phyloP scores from a whole-genome alignment of 2,329 filamentous ascomycete species.

The Tolypocladium nubicola region DNA sequence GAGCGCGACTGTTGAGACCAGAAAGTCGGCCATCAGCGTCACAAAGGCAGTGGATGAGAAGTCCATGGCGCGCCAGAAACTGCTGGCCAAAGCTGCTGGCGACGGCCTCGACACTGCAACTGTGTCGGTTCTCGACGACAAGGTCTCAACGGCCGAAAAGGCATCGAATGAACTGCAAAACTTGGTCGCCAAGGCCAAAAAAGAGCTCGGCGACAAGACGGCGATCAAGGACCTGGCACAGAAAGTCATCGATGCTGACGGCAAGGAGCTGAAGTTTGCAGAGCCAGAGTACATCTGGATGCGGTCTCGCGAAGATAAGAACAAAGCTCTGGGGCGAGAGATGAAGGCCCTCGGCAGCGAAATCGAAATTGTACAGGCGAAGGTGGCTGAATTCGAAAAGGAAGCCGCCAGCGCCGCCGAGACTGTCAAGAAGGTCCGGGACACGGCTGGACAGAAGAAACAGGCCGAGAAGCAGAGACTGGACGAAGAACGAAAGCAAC shows the following conservation, averaged over 20 bases:
- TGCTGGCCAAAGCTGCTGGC: neutral
- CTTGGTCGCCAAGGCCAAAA: neutral
- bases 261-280: neutral
- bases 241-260: neutral
- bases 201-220: neutral
- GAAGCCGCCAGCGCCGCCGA: neutral
- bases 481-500: neutral
- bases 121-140: neutral
- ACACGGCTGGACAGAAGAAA: neutral
- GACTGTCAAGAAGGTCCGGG: neutral
- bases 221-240: neutral
- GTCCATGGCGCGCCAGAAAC: neutral
- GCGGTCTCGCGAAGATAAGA: neutral
- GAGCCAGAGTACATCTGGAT: neutral
- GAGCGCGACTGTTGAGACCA: neutral
- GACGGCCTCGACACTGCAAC: neutral
- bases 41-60: neutral
- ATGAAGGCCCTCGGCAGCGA: neutral
- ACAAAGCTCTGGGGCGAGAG: neutral
- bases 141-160: neutral
- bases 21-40: neutral
- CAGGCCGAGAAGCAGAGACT: neutral
- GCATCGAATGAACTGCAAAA: neutral
- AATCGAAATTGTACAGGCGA: neutral
- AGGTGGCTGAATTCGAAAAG: neutral